These are phyloP conservation scores for Stagonosporopsis tanaceti DNA, from an alignment of 2,329 filamentous ascomycete species.

Conservation along the genomic window DNA sequence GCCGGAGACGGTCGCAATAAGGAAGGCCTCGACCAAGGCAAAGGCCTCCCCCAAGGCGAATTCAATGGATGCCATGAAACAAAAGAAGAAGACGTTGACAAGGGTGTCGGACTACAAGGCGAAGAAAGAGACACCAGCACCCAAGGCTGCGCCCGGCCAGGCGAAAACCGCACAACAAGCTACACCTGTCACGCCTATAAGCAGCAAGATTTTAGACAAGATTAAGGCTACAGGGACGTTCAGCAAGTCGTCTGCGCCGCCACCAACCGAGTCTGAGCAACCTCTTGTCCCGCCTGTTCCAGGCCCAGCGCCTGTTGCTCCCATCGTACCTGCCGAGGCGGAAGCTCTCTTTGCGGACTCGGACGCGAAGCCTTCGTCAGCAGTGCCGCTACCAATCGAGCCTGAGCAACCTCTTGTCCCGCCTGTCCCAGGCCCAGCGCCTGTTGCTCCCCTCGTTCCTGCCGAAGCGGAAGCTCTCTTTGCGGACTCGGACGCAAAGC, in stretches of 20 bases:
- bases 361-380: too few species aligned
- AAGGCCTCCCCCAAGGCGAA: constrained; percentile 23
- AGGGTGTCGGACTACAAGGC: constrained; percentile 19
- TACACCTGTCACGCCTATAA: constrained; percentile 39
- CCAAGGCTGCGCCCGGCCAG: constrained; percentile 22
- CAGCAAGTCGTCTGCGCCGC: constrained; percentile 13
- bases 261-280: constrained; percentile 5
- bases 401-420: constrained; percentile 10
- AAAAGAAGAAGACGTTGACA: constrained; percentile 26
- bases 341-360: too few species aligned
- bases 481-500: background rate
- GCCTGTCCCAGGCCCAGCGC: constrained; percentile 17
- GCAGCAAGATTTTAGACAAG: constrained; percentile 44
- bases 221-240: constrained; percentile 38
- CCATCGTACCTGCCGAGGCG: constrained; percentile 9
- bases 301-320: constrained; percentile 17
- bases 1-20: constrained; percentile 29
- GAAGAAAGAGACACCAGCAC: constrained; percentile 21
- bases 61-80: constrained; percentile 18
- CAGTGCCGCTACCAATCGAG: background rate
- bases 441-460: constrained; percentile 16
- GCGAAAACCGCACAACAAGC: constrained; percentile 8
- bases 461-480: background rate
- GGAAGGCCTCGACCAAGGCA: constrained; percentile 37
- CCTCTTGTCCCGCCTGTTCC: constrained; percentile 12